Conservation (phyloP, 108 stramenopile genomes). For the Fistulifera pelliculosa region DNA sequence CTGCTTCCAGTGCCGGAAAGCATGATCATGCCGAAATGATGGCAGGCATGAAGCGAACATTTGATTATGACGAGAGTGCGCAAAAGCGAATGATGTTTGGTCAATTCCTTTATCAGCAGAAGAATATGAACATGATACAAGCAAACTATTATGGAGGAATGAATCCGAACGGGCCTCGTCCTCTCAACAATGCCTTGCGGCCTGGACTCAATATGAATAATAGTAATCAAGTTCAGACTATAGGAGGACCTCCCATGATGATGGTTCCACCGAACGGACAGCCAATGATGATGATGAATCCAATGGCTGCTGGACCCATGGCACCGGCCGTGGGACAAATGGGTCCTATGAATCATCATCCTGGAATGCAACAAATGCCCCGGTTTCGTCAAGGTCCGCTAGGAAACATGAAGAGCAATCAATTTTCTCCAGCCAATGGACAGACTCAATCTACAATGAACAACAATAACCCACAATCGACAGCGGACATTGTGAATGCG, state of each 20-base stretch:
- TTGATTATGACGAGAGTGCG: neutral
- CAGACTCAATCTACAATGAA: neutral
- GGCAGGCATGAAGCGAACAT: conserved; percentile 16
- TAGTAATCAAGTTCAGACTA: too few species aligned
- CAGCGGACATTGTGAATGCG: conserved; percentile 42
- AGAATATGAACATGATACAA: conserved; percentile 4
- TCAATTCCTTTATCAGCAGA: conserved; percentile 17
- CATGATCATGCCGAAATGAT: conserved; percentile 17
- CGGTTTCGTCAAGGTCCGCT: too few species aligned
- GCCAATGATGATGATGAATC: neutral
- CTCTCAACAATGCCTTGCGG: conserved; percentile 9
- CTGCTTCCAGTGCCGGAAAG: conserved; percentile 44
- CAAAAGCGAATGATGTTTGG: conserved; percentile 15
- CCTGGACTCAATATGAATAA: neutral
- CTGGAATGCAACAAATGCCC: neutral
- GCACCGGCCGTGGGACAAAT: neutral
- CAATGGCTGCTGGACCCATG: neutral
- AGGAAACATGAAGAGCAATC: too few species aligned
- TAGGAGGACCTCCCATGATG: neutral
- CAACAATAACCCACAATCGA: conserved; percentile 12
- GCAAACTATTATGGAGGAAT: conserved; percentile 8
- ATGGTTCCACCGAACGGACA: neutral
- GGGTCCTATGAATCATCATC: neutral
- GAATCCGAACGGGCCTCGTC: conserved; percentile 2
- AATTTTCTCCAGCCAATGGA: too few species aligned